These are phyloP conservation scores for Paramecium sonneborni DNA, from an alignment of 73 alveolate genomes.

Conservation along the genomic window DNA sequence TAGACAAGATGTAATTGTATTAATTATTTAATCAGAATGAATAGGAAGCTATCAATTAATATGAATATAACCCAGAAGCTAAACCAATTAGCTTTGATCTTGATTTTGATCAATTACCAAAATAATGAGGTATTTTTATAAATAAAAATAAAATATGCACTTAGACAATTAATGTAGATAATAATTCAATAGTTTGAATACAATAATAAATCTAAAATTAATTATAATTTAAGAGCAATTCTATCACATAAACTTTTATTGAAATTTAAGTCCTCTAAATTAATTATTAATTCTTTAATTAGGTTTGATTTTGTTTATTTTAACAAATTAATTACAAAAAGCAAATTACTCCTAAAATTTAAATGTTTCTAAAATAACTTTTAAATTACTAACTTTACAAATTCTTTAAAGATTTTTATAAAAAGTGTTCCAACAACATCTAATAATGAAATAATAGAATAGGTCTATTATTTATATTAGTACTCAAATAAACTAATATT, in stretches of 20 bases:
- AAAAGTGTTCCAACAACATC: not conserved
- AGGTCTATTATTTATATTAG: not conserved
- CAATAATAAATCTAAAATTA: not conserved
- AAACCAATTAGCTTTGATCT: not conserved
- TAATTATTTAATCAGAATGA: not conserved
- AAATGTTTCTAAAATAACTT: too few relatives aligned
- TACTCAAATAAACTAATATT: not conserved
- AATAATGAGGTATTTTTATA: not conserved
- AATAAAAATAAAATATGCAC: not conserved
- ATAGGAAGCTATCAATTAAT: not conserved
- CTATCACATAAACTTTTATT: not conserved
- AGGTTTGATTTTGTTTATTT: not conserved
- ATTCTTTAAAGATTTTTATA: not conserved
- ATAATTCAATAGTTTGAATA: not conserved
- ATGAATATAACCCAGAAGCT: slow-evolving; percentile 15
- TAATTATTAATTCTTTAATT: not conserved
- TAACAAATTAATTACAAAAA: not conserved
- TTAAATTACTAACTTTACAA: not conserved
- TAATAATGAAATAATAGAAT: not conserved
- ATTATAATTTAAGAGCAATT: not conserved
- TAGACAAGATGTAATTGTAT: not conserved
- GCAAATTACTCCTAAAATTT: too few relatives aligned
- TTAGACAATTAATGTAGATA: not conserved
- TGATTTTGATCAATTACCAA: not conserved
- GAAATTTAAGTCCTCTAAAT: not conserved